phyloP scores from a whole-genome alignment of 805 yeast species.

The Zygosaccharomyces pseudorouxii region DNA sequence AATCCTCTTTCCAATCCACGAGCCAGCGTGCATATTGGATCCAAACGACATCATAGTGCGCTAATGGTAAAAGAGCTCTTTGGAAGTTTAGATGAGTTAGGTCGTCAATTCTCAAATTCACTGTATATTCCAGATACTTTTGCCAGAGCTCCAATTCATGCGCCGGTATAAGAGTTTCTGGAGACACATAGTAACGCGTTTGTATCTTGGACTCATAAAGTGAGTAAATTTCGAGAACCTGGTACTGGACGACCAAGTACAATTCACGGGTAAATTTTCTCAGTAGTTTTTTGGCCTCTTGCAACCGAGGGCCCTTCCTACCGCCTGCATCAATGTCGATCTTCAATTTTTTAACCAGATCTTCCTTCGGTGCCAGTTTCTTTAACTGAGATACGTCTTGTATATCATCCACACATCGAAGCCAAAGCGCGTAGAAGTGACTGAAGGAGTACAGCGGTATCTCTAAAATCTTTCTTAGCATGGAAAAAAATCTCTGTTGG shows the following conservation, averaged over 20 bases:
- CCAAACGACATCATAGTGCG: slow-evolving; percentile 33
- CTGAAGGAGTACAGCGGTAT: slow-evolving; percentile 32
- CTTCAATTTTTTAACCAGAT: slow-evolving; percentile 24
- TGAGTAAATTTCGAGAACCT: slow-evolving; percentile 28
- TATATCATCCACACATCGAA: slow-evolving; percentile 27
- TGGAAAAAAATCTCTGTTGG: slow-evolving; percentile 21
- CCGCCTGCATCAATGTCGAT: slow-evolving; percentile 20
- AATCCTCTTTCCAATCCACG: slow-evolving; percentile 20
- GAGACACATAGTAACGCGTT: slow-evolving; percentile 27
- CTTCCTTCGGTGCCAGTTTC: slow-evolving; percentile 24
- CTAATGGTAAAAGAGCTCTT: slow-evolving; percentile 30
- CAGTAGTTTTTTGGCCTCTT: slow-evolving; percentile 31
- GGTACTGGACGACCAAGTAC: slow-evolving; percentile 31
- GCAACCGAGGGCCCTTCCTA: slow-evolving; percentile 35
- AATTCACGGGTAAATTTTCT: slow-evolving; percentile 29
- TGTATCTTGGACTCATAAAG: slow-evolving; percentile 31
- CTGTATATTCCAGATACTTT: slow-evolving; percentile 28
- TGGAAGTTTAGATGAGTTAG: slow-evolving; percentile 31
- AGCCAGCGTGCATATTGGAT: slow-evolving; percentile 32
- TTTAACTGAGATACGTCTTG: slow-evolving; percentile 27
- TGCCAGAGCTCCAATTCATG: slow-evolving; percentile 28
- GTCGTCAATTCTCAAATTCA: slow-evolving; percentile 18
- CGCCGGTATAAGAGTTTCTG: slow-evolving; percentile 24
- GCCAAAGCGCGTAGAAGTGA: slow-evolving; percentile 32
- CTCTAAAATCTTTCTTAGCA: slow-evolving; percentile 31